These are phyloP conservation scores for Pisolithus marmoratus DNA, from an alignment of 768 basidiomycete species.

Conservation along the genomic window DNA sequence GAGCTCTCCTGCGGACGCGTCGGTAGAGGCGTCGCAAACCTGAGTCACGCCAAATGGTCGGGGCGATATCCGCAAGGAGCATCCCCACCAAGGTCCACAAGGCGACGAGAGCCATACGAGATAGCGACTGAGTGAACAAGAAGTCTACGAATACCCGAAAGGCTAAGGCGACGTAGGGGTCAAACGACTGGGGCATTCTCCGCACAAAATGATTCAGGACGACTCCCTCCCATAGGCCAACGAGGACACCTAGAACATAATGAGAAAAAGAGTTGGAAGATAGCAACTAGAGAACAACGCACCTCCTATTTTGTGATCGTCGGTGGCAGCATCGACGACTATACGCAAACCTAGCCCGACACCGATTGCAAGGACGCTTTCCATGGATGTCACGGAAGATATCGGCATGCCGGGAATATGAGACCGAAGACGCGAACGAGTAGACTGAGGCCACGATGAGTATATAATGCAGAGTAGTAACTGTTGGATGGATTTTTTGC, in stretches of 20 bases:
- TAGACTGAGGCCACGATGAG: constrained; percentile 25
- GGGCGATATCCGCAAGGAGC: constrained; percentile 47
- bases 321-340: constrained; percentile 46
- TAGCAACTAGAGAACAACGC: constrained; percentile 4
- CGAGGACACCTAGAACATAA: constrained; percentile 46
- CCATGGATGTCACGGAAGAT: constrained; percentile 43
- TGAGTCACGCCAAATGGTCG: constrained; percentile 40
- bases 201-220: constrained; percentile 67
- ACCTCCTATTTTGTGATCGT: constrained; percentile 28
- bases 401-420: constrained; percentile 24
- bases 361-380: constrained; percentile 63
- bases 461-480: constrained; percentile 1
- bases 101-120: constrained; percentile 40
- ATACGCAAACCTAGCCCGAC: constrained; percentile 62
- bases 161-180: constrained; percentile 64
- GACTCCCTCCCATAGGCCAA: constrained; percentile 78
- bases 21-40: constrained; percentile 34
- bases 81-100: constrained; percentile 51
- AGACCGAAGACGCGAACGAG: constrained; percentile 21
- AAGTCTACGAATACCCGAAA: constrained; percentile 72
- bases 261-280: not conserved
- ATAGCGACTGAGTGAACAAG: constrained; percentile 52
- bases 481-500: not conserved
- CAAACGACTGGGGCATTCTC: constrained; percentile 57
- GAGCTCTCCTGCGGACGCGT: constrained; percentile 30